Evolutionary conservation across 2,329 filamentous ascomycete genomes (phyloP).

Genomic region (Microdochium trichocladiopsis): DNA sequence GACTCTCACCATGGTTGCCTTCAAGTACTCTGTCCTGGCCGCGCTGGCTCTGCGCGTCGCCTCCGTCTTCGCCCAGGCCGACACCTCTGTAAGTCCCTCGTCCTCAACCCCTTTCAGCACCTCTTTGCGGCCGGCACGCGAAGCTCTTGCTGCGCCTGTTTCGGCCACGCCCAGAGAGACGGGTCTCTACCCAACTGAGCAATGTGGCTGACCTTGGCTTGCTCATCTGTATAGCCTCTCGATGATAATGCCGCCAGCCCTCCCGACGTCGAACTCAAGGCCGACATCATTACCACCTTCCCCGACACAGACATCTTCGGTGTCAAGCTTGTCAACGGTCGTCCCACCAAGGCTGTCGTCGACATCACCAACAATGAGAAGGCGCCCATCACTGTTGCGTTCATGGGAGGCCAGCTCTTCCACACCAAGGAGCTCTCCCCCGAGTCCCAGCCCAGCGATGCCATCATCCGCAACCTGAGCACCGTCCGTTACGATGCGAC

Average conservation of each 20-base stretch:
- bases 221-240: constrained; percentile 9
- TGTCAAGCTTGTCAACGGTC: constrained; percentile 91
- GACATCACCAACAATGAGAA: constrained; percentile 81
- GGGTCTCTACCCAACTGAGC: background rate
- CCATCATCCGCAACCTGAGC: constrained; percentile 79
- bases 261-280: constrained; percentile 43
- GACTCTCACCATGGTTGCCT: constrained; percentile 20
- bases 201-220: constrained; percentile 2
- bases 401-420: constrained; percentile 70
- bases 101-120: background rate
- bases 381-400: constrained; percentile 64
- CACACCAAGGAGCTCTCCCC: constrained; percentile 44
- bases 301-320: constrained; percentile 79
- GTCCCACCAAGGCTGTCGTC: constrained; percentile 74
- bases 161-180: too few species aligned
- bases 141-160: too few species aligned
- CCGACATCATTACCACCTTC: constrained; percentile 58
- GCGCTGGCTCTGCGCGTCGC: constrained; percentile 21
- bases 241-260: constrained; percentile 15
- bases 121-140: too few species aligned
- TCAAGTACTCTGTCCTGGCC: constrained; percentile 24
- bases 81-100: background rate
- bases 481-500: constrained; percentile 64
- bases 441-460: constrained; percentile 37
- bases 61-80: constrained; percentile 21